These are phyloP conservation scores for Chrysanthemum lavandulifolium DNA, from an alignment of 129 eudicot genomes.

Conservation along the genomic window DNA sequence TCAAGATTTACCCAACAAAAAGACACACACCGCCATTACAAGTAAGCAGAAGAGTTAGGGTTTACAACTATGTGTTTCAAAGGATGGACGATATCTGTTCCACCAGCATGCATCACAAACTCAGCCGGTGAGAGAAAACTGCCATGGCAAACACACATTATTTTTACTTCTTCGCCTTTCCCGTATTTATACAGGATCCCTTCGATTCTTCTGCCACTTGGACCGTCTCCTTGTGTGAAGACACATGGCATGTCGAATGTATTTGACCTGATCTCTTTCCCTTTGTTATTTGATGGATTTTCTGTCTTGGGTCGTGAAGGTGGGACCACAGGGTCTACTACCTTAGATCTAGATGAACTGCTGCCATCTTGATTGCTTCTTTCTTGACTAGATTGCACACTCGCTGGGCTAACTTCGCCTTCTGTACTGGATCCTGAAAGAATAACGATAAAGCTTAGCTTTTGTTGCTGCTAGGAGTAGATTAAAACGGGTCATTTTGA, in stretches of 20 bases:
- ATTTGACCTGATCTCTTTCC: slow-evolving; percentile 38
- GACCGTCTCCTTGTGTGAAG: slow-evolving; percentile 83
- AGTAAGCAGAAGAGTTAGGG: slow-evolving; percentile 57
- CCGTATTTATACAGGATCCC: slow-evolving; percentile 85
- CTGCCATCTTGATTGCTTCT: slow-evolving; percentile 37
- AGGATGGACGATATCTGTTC: slow-evolving; percentile 65
- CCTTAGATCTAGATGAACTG: slow-evolving; percentile 41
- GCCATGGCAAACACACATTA: slow-evolving; percentile 95
- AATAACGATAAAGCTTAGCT: not conserved
- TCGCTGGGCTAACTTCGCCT: slow-evolving; percentile 59
- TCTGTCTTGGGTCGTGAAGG: slow-evolving; percentile 36
- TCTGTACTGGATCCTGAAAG: slow-evolving; percentile 59
- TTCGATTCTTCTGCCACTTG: slow-evolving; percentile 73
- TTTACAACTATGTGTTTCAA: slow-evolving; percentile 84
- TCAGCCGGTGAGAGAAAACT: slow-evolving; percentile 77
- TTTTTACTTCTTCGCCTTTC: slow-evolving; percentile 84
- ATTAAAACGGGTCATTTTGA: not conserved
- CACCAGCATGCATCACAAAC: slow-evolving; percentile 89
- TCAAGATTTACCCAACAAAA: too few relatives aligned
- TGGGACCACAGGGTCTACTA: slow-evolving; percentile 28
- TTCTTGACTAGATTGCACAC: slow-evolving; percentile 52
- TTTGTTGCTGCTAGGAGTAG: not conserved
- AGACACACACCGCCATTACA: slow-evolving; percentile 35
- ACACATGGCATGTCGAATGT: slow-evolving; percentile 87
- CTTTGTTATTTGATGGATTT: slow-evolving; percentile 39